phyloP scores from a whole-genome alignment of 129 eudicot species.

The Pulicaria dysenterica region DNA sequence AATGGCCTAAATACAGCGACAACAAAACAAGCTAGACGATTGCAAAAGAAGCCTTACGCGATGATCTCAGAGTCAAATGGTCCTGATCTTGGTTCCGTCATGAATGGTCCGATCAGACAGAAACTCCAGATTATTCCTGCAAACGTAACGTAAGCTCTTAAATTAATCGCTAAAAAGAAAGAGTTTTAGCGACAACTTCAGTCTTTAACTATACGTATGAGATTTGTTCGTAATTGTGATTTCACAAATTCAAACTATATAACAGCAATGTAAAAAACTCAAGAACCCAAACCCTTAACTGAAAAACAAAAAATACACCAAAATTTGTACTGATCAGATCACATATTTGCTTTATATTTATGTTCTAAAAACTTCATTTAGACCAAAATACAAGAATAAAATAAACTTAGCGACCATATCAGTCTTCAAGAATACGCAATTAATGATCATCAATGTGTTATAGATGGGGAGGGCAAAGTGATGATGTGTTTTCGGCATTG shows the following conservation, averaged over 20 bases:
- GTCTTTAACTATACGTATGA: neutral
- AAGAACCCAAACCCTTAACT: too few relatives aligned
- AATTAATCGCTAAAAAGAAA: neutral
- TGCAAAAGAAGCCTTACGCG: constrained; percentile 33
- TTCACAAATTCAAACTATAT: too few relatives aligned
- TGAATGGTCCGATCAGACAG: constrained; percentile 56
- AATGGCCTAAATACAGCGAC: constrained; percentile 17
- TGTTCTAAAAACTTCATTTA: neutral
- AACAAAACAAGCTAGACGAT: constrained; percentile 12
- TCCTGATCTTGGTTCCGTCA: constrained; percentile 37
- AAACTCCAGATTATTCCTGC: constrained; percentile 53
- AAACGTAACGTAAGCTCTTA: constrained; percentile 39
- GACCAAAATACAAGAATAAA: too few relatives aligned
- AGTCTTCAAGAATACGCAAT: neutral
- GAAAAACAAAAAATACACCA: too few relatives aligned
- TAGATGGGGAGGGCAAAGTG: constrained; percentile 62
- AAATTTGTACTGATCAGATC: neutral
- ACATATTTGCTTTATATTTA: neutral
- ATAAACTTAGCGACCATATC: neutral
- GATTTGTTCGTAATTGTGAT: too few relatives aligned
- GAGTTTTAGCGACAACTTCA: neutral
- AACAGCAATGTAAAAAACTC: too few relatives aligned
- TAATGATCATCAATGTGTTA: neutral
- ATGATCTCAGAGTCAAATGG: constrained; percentile 11
- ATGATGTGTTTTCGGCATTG: constrained; percentile 41